phyloP scores from a whole-genome alignment of 129 eudicot genomes.

The Daucus carota region DH1_v3.0 NC_030383.2:59774501-59775000 shows the following conservation, averaged over 20 bases:
- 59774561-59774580: not conserved
- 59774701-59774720: not conserved
- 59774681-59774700: not conserved
- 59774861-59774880: not conserved
- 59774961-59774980: not conserved
- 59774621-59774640: not conserved
- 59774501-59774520: not conserved
- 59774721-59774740: not conserved
- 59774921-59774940: not conserved
- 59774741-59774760: not conserved
- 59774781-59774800: not conserved
- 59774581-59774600: not conserved
- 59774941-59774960: not conserved
- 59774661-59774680: not conserved
- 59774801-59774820: no score
- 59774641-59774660: not conserved
- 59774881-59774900: not conserved
- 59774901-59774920: not conserved
- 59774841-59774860: no score
- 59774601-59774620: not conserved
- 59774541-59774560: not conserved
- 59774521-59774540: not conserved
- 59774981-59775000: not conserved
- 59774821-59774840: no score
- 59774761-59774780: not conserved